Evolutionary conservation across 805 yeast species (phyloP), one percentile per base, ranked within the genome.

Genomic region (Saccharomycopsis fermentans): DNA sequence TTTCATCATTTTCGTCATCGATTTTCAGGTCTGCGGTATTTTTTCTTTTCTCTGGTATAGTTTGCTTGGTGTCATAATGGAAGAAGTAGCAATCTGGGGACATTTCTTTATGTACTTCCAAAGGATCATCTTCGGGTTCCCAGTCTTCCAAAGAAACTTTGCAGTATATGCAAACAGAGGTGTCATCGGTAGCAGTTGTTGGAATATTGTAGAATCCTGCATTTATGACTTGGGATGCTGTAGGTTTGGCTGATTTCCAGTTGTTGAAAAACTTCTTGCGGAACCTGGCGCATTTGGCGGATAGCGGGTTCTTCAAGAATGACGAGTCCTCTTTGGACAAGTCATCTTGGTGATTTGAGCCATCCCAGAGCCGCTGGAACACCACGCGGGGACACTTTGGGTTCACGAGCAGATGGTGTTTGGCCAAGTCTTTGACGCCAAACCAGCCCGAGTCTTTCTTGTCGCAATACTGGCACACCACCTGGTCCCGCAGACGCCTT

Each of bases 181-280:
- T 74, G 66, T 83, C 86, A 56, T 78, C 82, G 39, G 72, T 73
- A n/a, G 66, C 65, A 2, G 73, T 70, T 29, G 67, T 62, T 1
- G 89, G 86, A 11, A 75, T 71, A 66, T 78, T 83, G 62, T 76
- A 82, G 65, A 87, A 85, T 0, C 96, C 95, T 36, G 82, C 81
- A 34, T 75, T 77, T 1, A 82, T 81, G 71, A 87, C 68, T 52
- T 68, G 69, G 0, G 64, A 67, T 11, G 74, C 66, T 0, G 77
- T 69, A 0, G 83, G 78, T 1, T 56, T 60, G 64, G 72, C 77
- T 62, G 75, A 79, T 2, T 80, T 81, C 78, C 84, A 81, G 58
- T 67, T 66, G 3, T 64, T 59, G 3, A 68, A 74, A 65, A 77
- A 81, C 0, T 68, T 65, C 11, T 63, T 55, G 61, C 84, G 68